A percentile compares a stretch with the other conserved stretches of the same genome.
phyloP scores from a whole-genome alignment of 1,284 basidiomycete species.

The Microbotryum intermedium region DNA sequence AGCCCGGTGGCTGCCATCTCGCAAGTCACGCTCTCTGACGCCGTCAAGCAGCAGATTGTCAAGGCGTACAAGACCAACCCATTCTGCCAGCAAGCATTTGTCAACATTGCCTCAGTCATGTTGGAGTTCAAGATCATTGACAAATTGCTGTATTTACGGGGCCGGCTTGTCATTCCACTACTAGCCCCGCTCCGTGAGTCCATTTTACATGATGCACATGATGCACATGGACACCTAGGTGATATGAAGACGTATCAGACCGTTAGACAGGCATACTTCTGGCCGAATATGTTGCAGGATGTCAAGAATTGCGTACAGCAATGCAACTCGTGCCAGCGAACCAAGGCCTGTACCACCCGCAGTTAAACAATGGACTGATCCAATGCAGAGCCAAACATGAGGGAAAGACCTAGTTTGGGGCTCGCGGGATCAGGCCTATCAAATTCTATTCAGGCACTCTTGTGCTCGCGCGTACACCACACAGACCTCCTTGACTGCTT shows the following conservation, averaged over 20 bases:
- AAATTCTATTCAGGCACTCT: too few relatives aligned
- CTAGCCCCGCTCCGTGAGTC: slow-evolving; percentile 23
- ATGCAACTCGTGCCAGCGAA: slow-evolving; percentile 17
- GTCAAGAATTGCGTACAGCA: neutral
- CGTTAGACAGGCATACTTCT: slow-evolving; percentile 39
- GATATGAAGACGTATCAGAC: too few relatives aligned
- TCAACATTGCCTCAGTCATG: neutral
- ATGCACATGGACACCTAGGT: slow-evolving; percentile 41
- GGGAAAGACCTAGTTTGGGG: too few relatives aligned
- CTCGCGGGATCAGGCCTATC: too few relatives aligned
- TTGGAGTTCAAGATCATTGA: neutral
- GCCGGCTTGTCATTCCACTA: too few relatives aligned
- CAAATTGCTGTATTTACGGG: slow-evolving; percentile 40
- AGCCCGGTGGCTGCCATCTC: slow-evolving; percentile 37
- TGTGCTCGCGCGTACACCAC: too few relatives aligned
- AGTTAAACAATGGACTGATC: too few relatives aligned
- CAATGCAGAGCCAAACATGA: too few relatives aligned
- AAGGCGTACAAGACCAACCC: slow-evolving; percentile 35
- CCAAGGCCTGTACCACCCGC: slow-evolving; percentile 12
- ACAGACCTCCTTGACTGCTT: too few relatives aligned
- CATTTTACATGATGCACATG: slow-evolving; percentile 35
- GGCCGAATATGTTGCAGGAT: slow-evolving; percentile 41
- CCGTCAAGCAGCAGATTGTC: slow-evolving; percentile 32
- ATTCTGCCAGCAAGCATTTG: slow-evolving; percentile 33
- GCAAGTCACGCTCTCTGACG: slow-evolving; percentile 39